Evolutionary conservation across 208 protist genomes (phyloP).

Genomic region (Leishmania martiniquensis): DNA sequence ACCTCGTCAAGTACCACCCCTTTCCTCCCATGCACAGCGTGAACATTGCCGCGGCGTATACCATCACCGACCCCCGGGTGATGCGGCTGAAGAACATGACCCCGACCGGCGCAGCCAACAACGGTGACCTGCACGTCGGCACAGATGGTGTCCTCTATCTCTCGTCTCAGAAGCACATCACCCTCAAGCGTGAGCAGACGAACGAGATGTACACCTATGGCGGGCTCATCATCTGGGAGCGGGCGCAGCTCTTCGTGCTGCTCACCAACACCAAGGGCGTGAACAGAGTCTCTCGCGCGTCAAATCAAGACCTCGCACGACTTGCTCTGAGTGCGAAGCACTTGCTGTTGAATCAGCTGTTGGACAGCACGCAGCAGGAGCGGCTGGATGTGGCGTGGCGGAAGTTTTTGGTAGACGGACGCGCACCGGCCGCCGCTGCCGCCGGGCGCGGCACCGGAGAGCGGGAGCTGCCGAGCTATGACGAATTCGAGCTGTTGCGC

Average conservation of each 20-base stretch:
- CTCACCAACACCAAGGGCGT: constrained; percentile 38
- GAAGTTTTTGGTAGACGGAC: constrained; percentile 37
- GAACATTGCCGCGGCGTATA: constrained; percentile 60
- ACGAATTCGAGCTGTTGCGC: constrained; percentile 51
- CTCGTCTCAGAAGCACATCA: constrained; percentile 26
- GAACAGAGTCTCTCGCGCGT: constrained; percentile 7
- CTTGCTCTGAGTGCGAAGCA: constrained; percentile 52
- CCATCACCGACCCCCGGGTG: constrained; percentile 66
- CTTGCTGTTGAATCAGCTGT: constrained; percentile 60
- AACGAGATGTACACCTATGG: constrained; percentile 58
- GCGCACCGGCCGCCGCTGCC: neutral
- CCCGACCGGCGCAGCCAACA: constrained; percentile 16
- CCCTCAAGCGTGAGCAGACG: constrained; percentile 29
- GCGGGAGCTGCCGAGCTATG: constrained; percentile 40
- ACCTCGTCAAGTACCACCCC: constrained; percentile 81
- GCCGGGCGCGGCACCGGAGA: constrained; percentile 10
- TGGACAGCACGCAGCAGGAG: constrained; percentile 76
- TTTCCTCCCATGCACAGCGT: constrained; percentile 58
- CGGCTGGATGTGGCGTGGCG: constrained; percentile 62
- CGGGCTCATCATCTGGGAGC: constrained; percentile 71
- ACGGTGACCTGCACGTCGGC: constrained; percentile 23
- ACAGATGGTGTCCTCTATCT: constrained; percentile 31
- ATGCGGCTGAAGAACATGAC: constrained; percentile 53
- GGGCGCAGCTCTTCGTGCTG: constrained; percentile 68
- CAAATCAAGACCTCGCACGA: constrained; percentile 44